These are phyloP conservation scores for Aspergillus fischeri DNA, from an alignment of 2,329 filamentous ascomycete genomes.

Conservation along the genomic window DNA sequence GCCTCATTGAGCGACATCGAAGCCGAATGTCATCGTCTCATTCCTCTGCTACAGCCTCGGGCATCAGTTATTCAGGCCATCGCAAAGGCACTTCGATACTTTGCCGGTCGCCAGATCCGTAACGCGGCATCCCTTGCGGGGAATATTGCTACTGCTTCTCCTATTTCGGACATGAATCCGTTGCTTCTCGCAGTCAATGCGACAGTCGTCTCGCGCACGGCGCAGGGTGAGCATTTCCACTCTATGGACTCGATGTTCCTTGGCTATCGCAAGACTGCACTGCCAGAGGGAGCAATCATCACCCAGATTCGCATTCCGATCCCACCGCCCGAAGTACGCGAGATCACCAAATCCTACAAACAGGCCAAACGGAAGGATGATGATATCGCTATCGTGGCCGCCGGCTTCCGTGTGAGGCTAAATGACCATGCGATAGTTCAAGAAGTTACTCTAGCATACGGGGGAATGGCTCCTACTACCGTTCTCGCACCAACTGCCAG, in stretches of 20 bases:
- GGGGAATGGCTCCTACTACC: slow-evolving; percentile 90
- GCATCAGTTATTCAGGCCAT: slow-evolving; percentile 83
- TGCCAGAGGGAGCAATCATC: slow-evolving; percentile 78
- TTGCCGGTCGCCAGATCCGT: slow-evolving; percentile 90
- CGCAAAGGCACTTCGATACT: slow-evolving; percentile 88
- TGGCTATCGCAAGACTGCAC: slow-evolving; percentile 79
- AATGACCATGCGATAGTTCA: too few species aligned
- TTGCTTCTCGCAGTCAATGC: slow-evolving; percentile 86
- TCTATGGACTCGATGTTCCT: slow-evolving; percentile 91
- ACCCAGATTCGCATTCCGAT: slow-evolving; percentile 81
- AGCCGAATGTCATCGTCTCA: too few species aligned
- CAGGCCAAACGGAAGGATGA: slow-evolving; percentile 97
- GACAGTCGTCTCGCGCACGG: slow-evolving; percentile 60
- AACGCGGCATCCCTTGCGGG: slow-evolving; percentile 95
- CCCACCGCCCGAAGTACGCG: slow-evolving; percentile 63
- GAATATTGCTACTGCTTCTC: slow-evolving; percentile 89
- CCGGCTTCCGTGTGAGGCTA: slow-evolving; percentile 63
- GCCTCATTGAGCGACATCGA: slow-evolving; percentile 20
- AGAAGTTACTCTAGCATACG: slow-evolving; percentile 72
- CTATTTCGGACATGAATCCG: slow-evolving; percentile 94
- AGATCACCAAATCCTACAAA: slow-evolving; percentile 88
- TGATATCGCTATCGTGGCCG: slow-evolving; percentile 95
- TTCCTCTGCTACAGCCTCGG: too few species aligned
- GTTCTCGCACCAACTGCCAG: slow-evolving; percentile 78
- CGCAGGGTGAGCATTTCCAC: slow-evolving; percentile 39